These are phyloP conservation scores for Blastobotrys illinoisensis DNA, from an alignment of 1,139 yeast genomes.

Conservation along the genomic window DNA sequence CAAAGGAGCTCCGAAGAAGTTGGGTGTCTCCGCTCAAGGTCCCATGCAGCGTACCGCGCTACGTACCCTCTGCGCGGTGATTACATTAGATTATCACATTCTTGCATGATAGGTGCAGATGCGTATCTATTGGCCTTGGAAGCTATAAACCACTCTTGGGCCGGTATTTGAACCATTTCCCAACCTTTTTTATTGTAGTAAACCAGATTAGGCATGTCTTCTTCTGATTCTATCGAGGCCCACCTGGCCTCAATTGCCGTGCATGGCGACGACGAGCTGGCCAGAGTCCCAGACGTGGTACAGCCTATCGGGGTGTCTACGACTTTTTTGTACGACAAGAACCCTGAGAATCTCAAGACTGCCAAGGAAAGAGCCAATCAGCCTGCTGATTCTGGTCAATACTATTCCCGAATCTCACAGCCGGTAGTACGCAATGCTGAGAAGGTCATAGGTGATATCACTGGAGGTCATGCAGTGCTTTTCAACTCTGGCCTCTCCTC, in stretches of 20 bases:
- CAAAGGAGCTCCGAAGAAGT: no score
- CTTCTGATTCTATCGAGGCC: conserved; percentile 4
- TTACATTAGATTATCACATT: neutral
- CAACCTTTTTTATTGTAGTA: neutral
- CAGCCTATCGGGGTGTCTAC: conserved; percentile 82
- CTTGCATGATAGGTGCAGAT: neutral
- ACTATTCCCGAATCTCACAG: conserved; percentile 67
- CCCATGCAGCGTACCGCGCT: no score
- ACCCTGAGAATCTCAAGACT: conserved; percentile 49
- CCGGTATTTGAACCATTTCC: neutral
- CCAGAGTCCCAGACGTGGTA: conserved; percentile 47
- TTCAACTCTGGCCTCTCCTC: conserved; percentile 81
- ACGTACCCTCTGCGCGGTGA: neutral
- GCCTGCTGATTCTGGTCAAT: conserved; percentile 29
- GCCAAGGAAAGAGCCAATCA: conserved; percentile 35
- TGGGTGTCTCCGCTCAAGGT: no score
- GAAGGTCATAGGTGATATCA: conserved; percentile 52
- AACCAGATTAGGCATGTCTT: neutral
- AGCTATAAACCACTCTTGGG: neutral
- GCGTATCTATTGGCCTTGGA: neutral
- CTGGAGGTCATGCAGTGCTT: conserved; percentile 50
- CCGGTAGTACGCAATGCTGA: conserved; percentile 70
- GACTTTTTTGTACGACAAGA: conserved; percentile 59
- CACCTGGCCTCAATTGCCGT: conserved; percentile 10
- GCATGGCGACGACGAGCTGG: conserved; percentile 31